Conservation (phyloP, 2,329 filamentous ascomycete genomes). For the Lasiodiplodia sp. region DNA sequence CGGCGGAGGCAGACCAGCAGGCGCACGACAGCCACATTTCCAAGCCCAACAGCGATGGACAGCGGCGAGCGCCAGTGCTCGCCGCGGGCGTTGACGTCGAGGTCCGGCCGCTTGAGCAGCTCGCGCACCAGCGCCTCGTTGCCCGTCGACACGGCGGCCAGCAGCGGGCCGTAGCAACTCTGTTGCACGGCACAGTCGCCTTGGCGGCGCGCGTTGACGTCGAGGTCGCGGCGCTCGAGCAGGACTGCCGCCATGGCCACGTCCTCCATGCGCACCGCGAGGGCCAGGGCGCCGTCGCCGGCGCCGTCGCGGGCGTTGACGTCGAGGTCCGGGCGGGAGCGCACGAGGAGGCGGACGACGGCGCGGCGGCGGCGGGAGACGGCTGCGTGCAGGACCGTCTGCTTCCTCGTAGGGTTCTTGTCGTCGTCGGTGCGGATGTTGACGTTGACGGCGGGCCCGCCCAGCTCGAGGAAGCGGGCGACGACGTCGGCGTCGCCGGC, state of each 20-base stretch:
- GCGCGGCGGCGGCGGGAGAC: background rate
- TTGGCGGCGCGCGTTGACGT: background rate
- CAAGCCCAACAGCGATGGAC: background rate
- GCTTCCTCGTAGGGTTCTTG: background rate
- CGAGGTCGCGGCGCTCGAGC: background rate
- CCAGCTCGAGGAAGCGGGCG: background rate
- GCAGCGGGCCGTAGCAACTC: background rate
- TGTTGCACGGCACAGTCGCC: background rate
- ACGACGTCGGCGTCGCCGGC: background rate
- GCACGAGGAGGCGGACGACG: background rate
- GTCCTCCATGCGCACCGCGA: background rate
- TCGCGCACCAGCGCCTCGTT: background rate
- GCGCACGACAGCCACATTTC: background rate
- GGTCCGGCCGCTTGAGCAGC: background rate
- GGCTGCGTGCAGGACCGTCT: background rate
- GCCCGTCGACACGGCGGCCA: background rate
- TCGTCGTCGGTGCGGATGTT: background rate
- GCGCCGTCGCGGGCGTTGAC: background rate
- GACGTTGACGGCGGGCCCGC: background rate
- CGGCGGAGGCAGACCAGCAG: background rate
- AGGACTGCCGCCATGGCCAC: background rate
- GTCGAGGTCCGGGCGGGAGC: background rate
- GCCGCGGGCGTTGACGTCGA: slow-evolving; percentile 3
- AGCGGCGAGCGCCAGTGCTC: slow-evolving; percentile 14
- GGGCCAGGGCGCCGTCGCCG: background rate